phyloP scores from a whole-genome alignment of 2,329 filamentous ascomycete species.

The Bipolaris gigantea region DNA sequence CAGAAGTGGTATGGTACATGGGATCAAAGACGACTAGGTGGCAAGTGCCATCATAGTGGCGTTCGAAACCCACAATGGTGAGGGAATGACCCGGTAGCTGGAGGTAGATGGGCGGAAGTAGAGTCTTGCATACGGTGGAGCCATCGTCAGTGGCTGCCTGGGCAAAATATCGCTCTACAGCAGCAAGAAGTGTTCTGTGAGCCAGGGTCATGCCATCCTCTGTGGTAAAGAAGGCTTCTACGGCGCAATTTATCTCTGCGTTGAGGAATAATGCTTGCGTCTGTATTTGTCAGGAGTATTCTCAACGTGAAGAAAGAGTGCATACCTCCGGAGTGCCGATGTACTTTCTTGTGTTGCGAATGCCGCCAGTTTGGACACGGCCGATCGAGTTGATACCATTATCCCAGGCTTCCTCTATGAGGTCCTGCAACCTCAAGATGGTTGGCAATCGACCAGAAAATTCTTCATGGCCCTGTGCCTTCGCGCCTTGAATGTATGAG shows the following conservation, averaged over 20 bases:
- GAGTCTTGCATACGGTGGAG: conserved; percentile 68
- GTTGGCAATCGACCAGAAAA: conserved; percentile 68
- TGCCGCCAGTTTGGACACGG: conserved; percentile 80
- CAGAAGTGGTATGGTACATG: conserved; percentile 70
- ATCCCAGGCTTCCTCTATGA: conserved; percentile 89
- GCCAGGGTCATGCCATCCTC: conserved; percentile 52
- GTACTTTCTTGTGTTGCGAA: conserved; percentile 87
- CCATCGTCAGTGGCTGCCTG: conserved; percentile 52
- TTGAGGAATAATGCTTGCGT: conserved; percentile 77
- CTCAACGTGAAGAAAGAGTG: not conserved
- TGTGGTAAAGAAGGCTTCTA: conserved; percentile 57
- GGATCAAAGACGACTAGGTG: conserved; percentile 89
- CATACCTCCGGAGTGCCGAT: conserved; percentile 87
- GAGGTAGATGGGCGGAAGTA: conserved; percentile 82
- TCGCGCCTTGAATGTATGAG: conserved; percentile 70
- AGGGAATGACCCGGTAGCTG: conserved; percentile 90
- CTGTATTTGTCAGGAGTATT: conserved; percentile 48
- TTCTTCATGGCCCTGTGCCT: conserved; percentile 59
- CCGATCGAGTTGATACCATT: conserved; percentile 75
- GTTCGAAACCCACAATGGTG: conserved; percentile 85
- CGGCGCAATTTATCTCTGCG: conserved; percentile 60
- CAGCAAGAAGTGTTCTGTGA: conserved; percentile 61
- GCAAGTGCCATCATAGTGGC: conserved; percentile 61
- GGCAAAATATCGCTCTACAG: conserved; percentile 75
- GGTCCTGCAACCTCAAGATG: conserved; percentile 80